A percentile compares a stretch with the other conserved stretches of the same genome.
phyloP scores from a whole-genome alignment of 2,329 filamentous ascomycete species.

The Xenoacremonium recifei region DNA sequence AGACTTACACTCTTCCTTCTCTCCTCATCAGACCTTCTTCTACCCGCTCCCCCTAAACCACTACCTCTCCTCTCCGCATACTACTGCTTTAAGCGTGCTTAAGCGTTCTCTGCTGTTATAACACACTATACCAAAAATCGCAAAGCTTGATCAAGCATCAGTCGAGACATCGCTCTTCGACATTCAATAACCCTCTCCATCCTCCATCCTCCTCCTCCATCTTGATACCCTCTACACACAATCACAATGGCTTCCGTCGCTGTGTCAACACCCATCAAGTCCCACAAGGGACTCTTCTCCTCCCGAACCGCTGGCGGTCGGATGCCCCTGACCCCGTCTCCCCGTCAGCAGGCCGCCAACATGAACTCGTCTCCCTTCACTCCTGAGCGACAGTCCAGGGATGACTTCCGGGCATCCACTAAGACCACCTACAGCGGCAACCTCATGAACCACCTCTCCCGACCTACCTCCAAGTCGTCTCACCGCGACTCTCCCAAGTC shows the following conservation, averaged over 20 bases:
- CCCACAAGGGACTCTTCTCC: conserved; percentile 89
- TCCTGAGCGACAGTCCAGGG: conserved; percentile 58
- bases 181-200: not conserved
- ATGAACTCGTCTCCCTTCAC: conserved; percentile 74
- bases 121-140: conserved; percentile 7
- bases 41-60: not conserved
- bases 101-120: conserved; percentile 1
- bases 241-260: conserved; percentile 74
- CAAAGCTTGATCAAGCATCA: too few species aligned
- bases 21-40: conserved; percentile 23
- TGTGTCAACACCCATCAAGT: conserved; percentile 91
- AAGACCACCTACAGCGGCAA: conserved; percentile 82
- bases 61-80: too few species aligned
- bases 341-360: conserved; percentile 61
- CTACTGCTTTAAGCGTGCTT: not conserved
- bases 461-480: conserved; percentile 61
- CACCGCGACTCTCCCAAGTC: conserved; percentile 93
- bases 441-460: conserved; percentile 75
- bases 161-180: too few species aligned
- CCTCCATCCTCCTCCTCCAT: conserved; percentile 2
- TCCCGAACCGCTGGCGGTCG: conserved; percentile 91
- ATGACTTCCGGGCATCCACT: conserved; percentile 51
- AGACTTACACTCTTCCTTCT: conserved; percentile 22
- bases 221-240: conserved; percentile 21
- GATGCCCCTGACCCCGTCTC: conserved; percentile 91